phyloP scores from a whole-genome alignment of 2,329 filamentous ascomycete species.

The Myriosclerotinia duriaeana region DNA sequence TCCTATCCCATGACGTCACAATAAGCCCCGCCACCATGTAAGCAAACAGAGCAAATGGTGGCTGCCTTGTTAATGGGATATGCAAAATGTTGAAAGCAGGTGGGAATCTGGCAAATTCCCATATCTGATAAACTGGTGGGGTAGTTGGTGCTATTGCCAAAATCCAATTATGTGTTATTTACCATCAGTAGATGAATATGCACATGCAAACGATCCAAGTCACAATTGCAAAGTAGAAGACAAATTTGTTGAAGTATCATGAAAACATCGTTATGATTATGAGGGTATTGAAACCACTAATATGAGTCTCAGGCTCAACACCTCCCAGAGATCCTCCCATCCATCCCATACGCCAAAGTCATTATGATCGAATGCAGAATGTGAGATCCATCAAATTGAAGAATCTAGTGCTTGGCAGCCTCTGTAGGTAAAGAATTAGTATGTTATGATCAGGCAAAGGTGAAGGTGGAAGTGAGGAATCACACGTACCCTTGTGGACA shows the following conservation, averaged over 20 bases:
- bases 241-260: neutral
- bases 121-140: too few relatives aligned
- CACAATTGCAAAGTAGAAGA: neutral
- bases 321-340: constrained; percentile 8
- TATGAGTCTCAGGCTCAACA: constrained; percentile 14
- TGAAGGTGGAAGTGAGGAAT: neutral
- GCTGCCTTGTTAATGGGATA: neutral
- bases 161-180: neutral
- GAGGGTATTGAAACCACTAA: constrained; percentile 21
- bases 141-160: too few relatives aligned
- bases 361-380: constrained; percentile 20
- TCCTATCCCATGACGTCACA: constrained; percentile 1
- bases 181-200: too few relatives aligned
- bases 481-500: constrained; percentile 48
- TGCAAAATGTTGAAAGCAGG: too few relatives aligned
- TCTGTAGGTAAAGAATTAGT: constrained; percentile 32
- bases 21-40: neutral
- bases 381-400: neutral
- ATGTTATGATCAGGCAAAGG: neutral
- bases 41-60: neutral
- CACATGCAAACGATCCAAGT: neutral
- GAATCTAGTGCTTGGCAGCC: constrained; percentile 41
- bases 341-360: constrained; percentile 21
- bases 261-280: constrained; percentile 15
- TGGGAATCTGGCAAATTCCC: too few relatives aligned